These are phyloP conservation scores for Epichloe sibirici DNA, from an alignment of 2,329 filamentous ascomycete genomes.

Conservation along the genomic window DNA sequence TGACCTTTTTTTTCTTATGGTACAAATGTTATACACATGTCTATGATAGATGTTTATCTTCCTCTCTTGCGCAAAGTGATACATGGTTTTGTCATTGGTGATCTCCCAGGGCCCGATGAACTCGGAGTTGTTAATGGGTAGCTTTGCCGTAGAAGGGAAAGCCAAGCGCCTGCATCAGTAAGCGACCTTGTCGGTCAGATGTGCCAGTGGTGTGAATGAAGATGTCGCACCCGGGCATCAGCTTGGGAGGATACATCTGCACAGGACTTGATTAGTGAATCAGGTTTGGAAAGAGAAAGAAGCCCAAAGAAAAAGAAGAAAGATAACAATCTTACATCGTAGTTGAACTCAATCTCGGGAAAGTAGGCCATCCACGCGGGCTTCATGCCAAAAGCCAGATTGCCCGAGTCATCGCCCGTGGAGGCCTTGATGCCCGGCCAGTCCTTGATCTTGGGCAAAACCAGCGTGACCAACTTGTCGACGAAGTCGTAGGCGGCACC, in stretches of 20 bases:
- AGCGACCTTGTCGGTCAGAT: conserved; percentile 71
- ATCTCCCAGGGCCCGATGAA: not conserved
- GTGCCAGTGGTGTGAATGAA: conserved; percentile 74
- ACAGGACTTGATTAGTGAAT: not conserved
- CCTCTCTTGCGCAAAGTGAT: not conserved
- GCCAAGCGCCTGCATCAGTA: conserved; percentile 43
- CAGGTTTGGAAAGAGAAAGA: not conserved
- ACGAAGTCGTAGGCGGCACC: conserved; percentile 83
- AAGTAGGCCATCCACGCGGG: conserved; percentile 69
- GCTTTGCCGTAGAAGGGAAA: conserved; percentile 70
- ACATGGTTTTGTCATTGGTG: not conserved
- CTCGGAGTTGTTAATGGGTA: conserved; percentile 17
- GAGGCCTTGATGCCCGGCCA: conserved; percentile 57
- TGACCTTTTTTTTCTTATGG: conserved; percentile 11
- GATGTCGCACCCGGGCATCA: conserved; percentile 79
- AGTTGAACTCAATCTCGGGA: conserved; percentile 90
- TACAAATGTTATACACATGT: conserved; percentile 25
- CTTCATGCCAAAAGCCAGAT: conserved; percentile 71
- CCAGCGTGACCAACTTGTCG: conserved; percentile 78
- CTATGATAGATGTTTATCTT: not conserved
- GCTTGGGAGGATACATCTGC: conserved; percentile 48
- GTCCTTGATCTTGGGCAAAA: conserved; percentile 92
- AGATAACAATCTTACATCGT: conserved; percentile 53
- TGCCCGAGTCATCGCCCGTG: conserved; percentile 79
- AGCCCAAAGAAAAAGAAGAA: conserved; percentile 11